Evolutionary conservation across 495 filamentous ascomycete genomes (phyloP).

Genomic region (Aspergillus bertholletiae): DNA sequence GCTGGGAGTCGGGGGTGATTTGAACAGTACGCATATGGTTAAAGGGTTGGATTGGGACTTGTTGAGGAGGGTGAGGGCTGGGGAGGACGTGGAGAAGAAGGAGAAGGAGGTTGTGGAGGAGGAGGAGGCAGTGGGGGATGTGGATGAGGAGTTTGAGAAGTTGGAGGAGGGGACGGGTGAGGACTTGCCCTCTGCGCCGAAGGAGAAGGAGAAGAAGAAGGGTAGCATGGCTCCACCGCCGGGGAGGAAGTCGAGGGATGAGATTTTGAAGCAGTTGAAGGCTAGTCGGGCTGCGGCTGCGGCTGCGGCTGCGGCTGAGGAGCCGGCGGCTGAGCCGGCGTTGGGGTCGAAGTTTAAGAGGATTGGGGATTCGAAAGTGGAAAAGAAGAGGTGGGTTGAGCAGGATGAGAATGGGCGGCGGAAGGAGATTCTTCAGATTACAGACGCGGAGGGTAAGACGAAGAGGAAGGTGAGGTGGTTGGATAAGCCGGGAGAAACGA

Average conservation of each 20-base stretch:
- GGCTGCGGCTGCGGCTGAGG: conserved; percentile 54
- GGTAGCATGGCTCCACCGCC: conserved; percentile 65
- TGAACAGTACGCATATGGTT: conserved; percentile 75
- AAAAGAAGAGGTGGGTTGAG: conserved; percentile 71
- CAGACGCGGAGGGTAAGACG: conserved; percentile 82
- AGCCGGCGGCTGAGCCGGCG: conserved; percentile 45
- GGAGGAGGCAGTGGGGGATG: conserved; percentile 34
- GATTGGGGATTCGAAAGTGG: conserved; percentile 53
- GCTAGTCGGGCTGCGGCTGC: conserved; percentile 59
- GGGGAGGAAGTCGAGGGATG: conserved; percentile 71
- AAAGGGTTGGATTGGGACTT: conserved; percentile 89
- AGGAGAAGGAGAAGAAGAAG: conserved; percentile 64
- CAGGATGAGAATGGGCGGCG: conserved; percentile 61
- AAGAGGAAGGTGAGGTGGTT: conserved; percentile 71
- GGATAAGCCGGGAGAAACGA: conserved; percentile 41
- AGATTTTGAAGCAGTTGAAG: conserved; percentile 78
- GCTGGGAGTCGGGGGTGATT: conserved; percentile 75
- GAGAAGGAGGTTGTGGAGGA: conserved; percentile 16
- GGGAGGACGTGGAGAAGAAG: conserved; percentile 60
- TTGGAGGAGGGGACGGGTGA: conserved; percentile 60
- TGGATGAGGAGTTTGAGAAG: conserved; percentile 77
- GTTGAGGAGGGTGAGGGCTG: conserved; percentile 66
- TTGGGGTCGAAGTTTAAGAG: conserved; percentile 81
- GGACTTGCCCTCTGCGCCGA: conserved; percentile 38
- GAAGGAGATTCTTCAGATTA: conserved; percentile 78